phyloP scores from a whole-genome alignment of 108 stramenopile species.

The Parietichytrium sp. region DNA sequence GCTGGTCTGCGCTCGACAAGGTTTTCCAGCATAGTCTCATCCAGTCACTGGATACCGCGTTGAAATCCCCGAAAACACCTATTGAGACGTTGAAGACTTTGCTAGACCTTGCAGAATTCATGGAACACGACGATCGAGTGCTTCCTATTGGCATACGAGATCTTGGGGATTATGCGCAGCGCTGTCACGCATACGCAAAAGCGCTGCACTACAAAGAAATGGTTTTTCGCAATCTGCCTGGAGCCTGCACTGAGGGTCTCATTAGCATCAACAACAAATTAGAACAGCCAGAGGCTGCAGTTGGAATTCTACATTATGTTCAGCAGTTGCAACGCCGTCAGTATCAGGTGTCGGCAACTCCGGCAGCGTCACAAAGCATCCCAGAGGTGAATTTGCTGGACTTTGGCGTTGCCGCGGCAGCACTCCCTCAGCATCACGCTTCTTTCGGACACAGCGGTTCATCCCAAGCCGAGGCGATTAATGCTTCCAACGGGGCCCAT shows the following conservation, averaged over 20 bases:
- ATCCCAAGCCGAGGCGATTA: no score
- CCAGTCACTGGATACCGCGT: constrained; percentile 78
- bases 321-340: constrained; percentile 64
- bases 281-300: constrained; percentile 90
- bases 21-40: constrained; percentile 72
- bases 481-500: no score
- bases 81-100: constrained; percentile 83
- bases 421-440: not conserved
- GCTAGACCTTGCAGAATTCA: constrained; percentile 95
- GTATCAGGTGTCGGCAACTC: not conserved
- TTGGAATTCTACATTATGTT: constrained; percentile 87
- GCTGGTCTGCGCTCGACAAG: constrained; percentile 82
- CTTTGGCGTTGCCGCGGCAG: not conserved
- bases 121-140: constrained; percentile 86
- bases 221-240: constrained; percentile 51
- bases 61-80: constrained; percentile 67
- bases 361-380: not conserved
- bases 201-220: constrained; percentile 90
- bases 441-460: not conserved
- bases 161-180: constrained; percentile 83
- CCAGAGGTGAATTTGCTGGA: constrained; percentile 30
- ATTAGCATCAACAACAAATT: constrained; percentile 95
- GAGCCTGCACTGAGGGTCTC: constrained; percentile 70
- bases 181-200: constrained; percentile 94
- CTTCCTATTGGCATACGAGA: constrained; percentile 88